Base-by-base conservation (phyloP, 1,139 yeast species). In the Sugiyamaella novakii region DNA sequence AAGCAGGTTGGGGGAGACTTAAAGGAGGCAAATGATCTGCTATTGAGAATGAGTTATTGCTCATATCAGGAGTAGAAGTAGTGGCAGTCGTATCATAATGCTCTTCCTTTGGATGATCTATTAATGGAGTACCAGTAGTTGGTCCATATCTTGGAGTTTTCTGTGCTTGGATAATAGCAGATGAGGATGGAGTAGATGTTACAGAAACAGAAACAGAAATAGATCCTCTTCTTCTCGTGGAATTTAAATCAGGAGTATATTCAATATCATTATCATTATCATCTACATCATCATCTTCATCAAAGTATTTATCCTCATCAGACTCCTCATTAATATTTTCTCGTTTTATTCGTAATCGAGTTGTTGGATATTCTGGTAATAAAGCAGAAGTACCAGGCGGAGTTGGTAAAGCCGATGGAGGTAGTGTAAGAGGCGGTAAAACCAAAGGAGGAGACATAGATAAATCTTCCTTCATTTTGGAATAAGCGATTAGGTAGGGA, bases 381-480 rank as follows among this genome's bases (percentile, higher is more conserved):
- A 25, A 27, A 8, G 37, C 8, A 3, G 36, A 7, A 3, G 51
- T 43, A 4, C 45, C 45, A 3, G 51, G 51, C 4, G 51, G 51
- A 2, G 51, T 48, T 11, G 51, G 51, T 21, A 48, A 18, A 2
- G 51, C 48, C 18, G 46, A 43, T 6, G 48, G 48, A 14, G 51
- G 48, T 2, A 47, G 39, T 10, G 34, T 36, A n/a, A 47, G 18
- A 10, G 50, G 50, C 6, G 47, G 47, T 15, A 47, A 31, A 3
- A 10, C 29, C 8, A 25, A 17, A n/a, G 39, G 28, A 18, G 43
- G 43, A 18, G 43, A 44, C 37, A 31, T 37, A 42, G 46, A 11
- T n/a, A 28, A 21, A 6, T 25, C 46, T 36, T 35, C 41, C n/a
- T 31, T 33, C 41, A 35, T 38, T 10, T 21, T 19, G 17, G 28